Evolutionary conservation across 441 rosid genomes (phyloP).

Genomic region (Brassica balearica): DNA sequence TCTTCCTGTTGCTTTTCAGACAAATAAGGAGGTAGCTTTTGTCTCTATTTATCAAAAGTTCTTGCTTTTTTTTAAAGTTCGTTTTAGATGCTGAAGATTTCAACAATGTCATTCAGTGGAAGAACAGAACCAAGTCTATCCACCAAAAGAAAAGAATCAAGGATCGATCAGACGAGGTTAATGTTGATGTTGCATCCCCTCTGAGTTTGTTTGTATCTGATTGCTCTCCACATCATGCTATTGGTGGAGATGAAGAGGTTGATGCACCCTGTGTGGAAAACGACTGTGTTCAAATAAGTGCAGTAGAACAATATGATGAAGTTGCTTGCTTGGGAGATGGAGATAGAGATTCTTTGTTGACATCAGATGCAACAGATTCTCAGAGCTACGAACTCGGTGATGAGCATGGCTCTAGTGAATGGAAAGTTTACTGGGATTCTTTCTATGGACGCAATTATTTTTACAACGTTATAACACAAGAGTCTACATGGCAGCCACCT

Average conservation of each 20-base stretch:
- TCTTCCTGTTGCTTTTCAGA: constrained; percentile 78
- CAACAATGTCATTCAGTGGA: constrained; percentile 46
- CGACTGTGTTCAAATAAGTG: constrained; percentile 37
- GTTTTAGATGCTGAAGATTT: constrained; percentile 11
- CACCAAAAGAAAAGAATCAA: constrained; percentile 46
- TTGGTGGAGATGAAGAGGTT: constrained; percentile 43
- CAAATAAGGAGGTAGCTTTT: constrained; percentile 66
- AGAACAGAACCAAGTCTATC: constrained; percentile 44
- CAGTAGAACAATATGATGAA: constrained; percentile 24
- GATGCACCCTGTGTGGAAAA: constrained; percentile 38
- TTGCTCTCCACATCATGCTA: constrained; percentile 7
- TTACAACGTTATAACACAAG: constrained; percentile 62
- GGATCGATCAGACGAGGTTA: constrained; percentile 6
- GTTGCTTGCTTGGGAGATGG: constrained; percentile 27
- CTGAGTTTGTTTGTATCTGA: constrained; percentile 41
- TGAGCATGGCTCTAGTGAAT: constrained; percentile 46
- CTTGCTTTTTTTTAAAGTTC: not conserved
- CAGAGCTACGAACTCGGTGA: constrained; percentile 40
- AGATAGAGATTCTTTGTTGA: constrained; percentile 32
- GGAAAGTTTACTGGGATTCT: constrained; percentile 82
- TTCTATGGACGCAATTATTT: constrained; percentile 72
- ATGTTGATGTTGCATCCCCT: constrained; percentile 24
- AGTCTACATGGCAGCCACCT: constrained; percentile 80
- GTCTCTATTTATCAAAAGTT: not conserved
- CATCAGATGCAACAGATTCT: constrained; percentile 43